phyloP scores from a whole-genome alignment of 1,284 basidiomycete species.

The Kalmanozyma brasiliensis region DNA sequence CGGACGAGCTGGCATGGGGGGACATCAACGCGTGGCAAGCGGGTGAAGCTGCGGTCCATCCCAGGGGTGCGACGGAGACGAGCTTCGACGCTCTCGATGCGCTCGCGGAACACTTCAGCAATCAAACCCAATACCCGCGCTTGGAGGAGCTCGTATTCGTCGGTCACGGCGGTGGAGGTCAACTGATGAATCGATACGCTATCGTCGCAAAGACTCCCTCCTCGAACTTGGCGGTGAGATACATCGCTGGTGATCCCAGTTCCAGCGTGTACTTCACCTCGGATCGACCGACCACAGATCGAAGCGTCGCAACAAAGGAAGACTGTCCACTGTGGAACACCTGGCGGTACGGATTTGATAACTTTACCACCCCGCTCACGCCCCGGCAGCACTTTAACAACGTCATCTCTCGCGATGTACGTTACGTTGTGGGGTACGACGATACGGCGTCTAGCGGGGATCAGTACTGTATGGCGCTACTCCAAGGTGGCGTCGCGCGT shows the following conservation, averaged over 20 bases:
- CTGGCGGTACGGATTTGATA: conserved; percentile 65
- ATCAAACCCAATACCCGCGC: conserved; percentile 47
- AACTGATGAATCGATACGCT: conserved; percentile 62
- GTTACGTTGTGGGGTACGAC: conserved; percentile 60
- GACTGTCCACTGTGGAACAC: conserved; percentile 59
- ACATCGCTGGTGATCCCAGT: conserved; percentile 62
- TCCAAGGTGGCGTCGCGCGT: conserved; percentile 59
- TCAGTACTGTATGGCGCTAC: conserved; percentile 63
- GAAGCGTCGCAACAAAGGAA: conserved; percentile 38
- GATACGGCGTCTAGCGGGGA: conserved; percentile 56
- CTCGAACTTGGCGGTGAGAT: conserved; percentile 47
- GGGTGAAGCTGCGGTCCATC: conserved; percentile 60
- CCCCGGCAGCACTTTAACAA: conserved; percentile 57
- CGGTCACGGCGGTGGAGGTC: conserved; percentile 67
- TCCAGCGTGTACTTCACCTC: conserved; percentile 59
- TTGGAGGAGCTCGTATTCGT: conserved; percentile 62
- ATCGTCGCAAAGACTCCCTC: conserved; percentile 53
- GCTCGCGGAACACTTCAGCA: conserved; percentile 53
- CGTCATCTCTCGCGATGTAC: conserved; percentile 58
- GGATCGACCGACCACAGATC: conserved; percentile 55
- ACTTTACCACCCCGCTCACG: conserved; percentile 52
- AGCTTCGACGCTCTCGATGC: conserved; percentile 63
- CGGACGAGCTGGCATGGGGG: conserved; percentile 56
- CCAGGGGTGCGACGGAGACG: conserved; percentile 42
- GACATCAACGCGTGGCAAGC: conserved; percentile 65